phyloP scores from a whole-genome alignment of 139 green algal genomes.

The Spirogloea muscicola region DNA sequence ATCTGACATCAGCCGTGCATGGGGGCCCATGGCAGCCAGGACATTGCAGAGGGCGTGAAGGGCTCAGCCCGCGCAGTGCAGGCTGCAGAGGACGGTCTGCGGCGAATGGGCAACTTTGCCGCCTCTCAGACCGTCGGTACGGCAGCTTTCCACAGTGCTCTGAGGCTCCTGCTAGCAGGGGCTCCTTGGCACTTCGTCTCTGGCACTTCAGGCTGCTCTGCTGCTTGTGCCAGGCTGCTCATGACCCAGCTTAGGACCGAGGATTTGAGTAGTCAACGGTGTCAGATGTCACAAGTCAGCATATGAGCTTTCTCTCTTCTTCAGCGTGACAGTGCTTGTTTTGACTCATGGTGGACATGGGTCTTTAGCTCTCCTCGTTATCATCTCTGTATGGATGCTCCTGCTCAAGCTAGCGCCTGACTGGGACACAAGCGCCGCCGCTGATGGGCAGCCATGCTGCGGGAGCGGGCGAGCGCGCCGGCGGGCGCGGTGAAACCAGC shows the following conservation, averaged over 20 bases:
- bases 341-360: not conserved
- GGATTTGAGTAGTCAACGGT: not conserved
- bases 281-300: not conserved
- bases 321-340: not conserved
- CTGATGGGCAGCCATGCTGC: not conserved
- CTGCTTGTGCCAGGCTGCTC: not conserved
- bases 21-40: conserved; percentile 21
- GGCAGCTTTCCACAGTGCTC: not conserved
- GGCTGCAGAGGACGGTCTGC: conserved; percentile 25
- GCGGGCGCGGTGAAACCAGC: not conserved
- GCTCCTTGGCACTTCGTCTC: not conserved
- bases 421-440: not conserved
- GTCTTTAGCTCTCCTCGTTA: not conserved
- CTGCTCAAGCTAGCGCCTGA: not conserved
- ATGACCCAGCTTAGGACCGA: not conserved
- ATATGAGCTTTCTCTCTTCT: not conserved
- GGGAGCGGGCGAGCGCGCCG: conserved; percentile 8
- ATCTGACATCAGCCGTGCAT: too few relatives aligned
- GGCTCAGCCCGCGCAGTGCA: conserved; percentile 32
- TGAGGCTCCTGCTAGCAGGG: not conserved
- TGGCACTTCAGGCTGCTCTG: not conserved
- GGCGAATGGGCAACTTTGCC: conserved; percentile 25
- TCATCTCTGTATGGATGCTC: not conserved
- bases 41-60: conserved; percentile 31
- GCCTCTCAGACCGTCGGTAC: conserved; percentile 12